Base-by-base conservation (phyloP, 495 filamentous ascomycete species). In the Penicillium robsamsonii region DNA sequence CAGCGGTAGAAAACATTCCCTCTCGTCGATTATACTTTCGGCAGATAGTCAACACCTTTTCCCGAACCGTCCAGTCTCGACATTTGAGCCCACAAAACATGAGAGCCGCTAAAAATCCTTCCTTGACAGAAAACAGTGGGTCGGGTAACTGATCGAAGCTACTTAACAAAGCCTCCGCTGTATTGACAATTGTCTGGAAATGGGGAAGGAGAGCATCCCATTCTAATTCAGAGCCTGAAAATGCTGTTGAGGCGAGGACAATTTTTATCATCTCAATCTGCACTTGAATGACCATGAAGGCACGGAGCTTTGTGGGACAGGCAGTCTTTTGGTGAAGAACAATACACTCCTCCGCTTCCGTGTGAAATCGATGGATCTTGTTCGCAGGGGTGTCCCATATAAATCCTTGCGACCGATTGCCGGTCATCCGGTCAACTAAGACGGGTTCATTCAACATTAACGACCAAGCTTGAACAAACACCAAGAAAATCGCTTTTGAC, bases 11-110 rank as follows among this genome's bases (percentile, higher is more conserved):
- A 17, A 24, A 55, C n/a, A 55, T 20, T 5, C 52, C 52, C 12
- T 55, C 52, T 27, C 43, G 41, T 4, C 43, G 52, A 18, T 55
- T 40, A 11, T 55, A 55, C 20, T 18, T 46, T 37, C 25, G 30
- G 25, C 53, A 49, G n/a, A 58, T 22, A 15, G 17, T 20, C 40
- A 55, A 13, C 12, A 48, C 53, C 24, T 50, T 42, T 27, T 51
- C 53, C 0, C 58, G 58, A 18, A 60, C 31, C 1, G 41, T 9
- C 45, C 46, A 57, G 20, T 60, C 53, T 6, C 57, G 57, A 43
- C 57, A 60, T 31, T 57, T 57, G 3, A 56, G 15, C 15, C 35
- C 57, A 33, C 56, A 59, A 11, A 57, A 18, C 29, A 56, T 40
- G 30, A 60, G 40, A 18, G 46, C n/a, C 12, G 24, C 27, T 13